Percentiles rank a stretch among this genome's conserved stretches.
Conservation (phyloP, 495 filamentous ascomycete genomes). For the Aspergillus olivimuriae region DNA sequence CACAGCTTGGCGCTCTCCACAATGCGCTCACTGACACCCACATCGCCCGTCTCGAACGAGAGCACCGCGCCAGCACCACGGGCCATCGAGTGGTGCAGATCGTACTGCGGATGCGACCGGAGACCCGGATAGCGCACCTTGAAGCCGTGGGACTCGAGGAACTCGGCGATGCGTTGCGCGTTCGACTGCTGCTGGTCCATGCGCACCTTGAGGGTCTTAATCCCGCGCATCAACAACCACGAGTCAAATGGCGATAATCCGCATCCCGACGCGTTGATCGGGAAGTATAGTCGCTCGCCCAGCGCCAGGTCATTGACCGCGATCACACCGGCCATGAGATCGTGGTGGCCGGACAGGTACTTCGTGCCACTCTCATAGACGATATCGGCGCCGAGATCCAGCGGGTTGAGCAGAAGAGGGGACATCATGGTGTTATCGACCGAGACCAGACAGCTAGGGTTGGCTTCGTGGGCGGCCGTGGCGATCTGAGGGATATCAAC, state of each 20-base stretch:
- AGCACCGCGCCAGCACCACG: slow-evolving; percentile 90
- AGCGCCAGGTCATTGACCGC: slow-evolving; percentile 75
- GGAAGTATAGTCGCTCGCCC: slow-evolving; percentile 89
- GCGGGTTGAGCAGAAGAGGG: slow-evolving; percentile 82
- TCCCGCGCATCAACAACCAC: slow-evolving; percentile 86
- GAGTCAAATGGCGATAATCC: slow-evolving; percentile 92
- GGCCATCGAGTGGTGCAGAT: slow-evolving; percentile 90
- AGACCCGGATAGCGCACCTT: slow-evolving; percentile 90
- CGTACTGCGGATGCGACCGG: slow-evolving; percentile 91
- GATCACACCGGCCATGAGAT: slow-evolving; percentile 96
- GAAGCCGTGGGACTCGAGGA: slow-evolving; percentile 88
- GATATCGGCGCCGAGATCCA: slow-evolving; percentile 91
- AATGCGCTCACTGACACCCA: slow-evolving; percentile 76
- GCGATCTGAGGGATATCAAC: slow-evolving; percentile 82
- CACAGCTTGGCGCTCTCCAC: slow-evolving; percentile 88
- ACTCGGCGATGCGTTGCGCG: slow-evolving; percentile 82
- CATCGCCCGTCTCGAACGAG: slow-evolving; percentile 90
- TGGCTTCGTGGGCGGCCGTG: slow-evolving; percentile 64
- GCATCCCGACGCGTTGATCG: slow-evolving; percentile 92
- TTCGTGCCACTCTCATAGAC: slow-evolving; percentile 98
- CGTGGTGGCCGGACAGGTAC: slow-evolving; percentile 95
- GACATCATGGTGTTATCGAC: slow-evolving; percentile 99
- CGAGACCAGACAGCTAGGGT: slow-evolving; percentile 73
- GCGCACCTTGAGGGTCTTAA: slow-evolving; percentile 93
- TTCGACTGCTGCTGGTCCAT: slow-evolving; percentile 98